Evolutionary conservation across 768 basidiomycete species (phyloP).

Genomic region (Termitomyces sp.): DNA sequence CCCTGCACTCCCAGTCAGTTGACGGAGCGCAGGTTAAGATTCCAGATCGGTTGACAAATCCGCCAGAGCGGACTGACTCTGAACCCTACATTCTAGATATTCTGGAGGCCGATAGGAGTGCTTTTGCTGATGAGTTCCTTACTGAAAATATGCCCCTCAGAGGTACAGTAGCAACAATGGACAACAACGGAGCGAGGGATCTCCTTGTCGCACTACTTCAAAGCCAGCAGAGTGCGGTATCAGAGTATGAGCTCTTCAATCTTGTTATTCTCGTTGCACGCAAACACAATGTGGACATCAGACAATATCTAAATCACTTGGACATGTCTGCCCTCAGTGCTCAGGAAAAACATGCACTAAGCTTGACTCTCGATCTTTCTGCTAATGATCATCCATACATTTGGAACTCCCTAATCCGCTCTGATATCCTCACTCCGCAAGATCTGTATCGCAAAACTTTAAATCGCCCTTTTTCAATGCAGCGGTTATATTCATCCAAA

Average conservation of each 20-base stretch:
- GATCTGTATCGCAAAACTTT: constrained; percentile 51
- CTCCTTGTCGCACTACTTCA: constrained; percentile 43
- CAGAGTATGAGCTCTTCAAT: constrained; percentile 59
- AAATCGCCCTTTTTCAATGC: constrained; percentile 48
- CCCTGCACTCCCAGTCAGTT: constrained; percentile 64
- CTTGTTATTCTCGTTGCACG: constrained; percentile 42
- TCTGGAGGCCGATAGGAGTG: constrained; percentile 39
- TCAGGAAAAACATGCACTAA: constrained; percentile 50
- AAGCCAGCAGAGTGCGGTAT: constrained; percentile 46
- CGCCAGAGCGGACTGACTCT: constrained; percentile 37
- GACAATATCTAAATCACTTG: constrained; percentile 43
- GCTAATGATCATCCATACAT: constrained; percentile 40
- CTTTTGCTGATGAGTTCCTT: constrained; percentile 41
- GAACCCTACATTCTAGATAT: constrained; percentile 45
- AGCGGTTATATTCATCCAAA: constrained; percentile 56
- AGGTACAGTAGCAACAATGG: constrained; percentile 18
- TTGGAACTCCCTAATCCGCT: constrained; percentile 62
- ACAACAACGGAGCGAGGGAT: constrained; percentile 33
- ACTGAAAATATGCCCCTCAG: constrained; percentile 17
- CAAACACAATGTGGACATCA: constrained; percentile 38
- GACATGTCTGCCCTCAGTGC: constrained; percentile 53
- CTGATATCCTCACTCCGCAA: constrained; percentile 47
- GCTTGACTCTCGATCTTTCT: constrained; percentile 32
- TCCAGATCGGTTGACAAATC: constrained; percentile 48
- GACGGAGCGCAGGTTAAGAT: constrained; percentile 61